Conservation (phyloP, 768 basidiomycete genomes). For the Xanthoconium purpureum region DNA sequence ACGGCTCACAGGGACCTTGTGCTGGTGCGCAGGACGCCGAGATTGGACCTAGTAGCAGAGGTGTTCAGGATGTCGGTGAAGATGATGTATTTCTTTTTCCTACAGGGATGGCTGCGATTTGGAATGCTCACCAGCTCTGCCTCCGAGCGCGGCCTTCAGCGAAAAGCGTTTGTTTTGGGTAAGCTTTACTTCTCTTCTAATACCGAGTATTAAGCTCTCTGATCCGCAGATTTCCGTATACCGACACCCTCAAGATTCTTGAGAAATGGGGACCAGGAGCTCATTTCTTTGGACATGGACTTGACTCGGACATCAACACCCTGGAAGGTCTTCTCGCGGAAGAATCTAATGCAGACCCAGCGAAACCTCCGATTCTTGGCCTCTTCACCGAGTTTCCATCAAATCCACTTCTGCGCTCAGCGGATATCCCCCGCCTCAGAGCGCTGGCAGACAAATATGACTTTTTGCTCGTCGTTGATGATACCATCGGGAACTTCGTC, state of each 20-base stretch:
- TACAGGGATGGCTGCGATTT: constrained; percentile 93
- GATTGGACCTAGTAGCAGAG: constrained; percentile 64
- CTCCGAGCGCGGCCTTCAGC: constrained; percentile 48
- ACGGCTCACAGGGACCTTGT: constrained; percentile 33
- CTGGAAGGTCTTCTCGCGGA: constrained; percentile 61
- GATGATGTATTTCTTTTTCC: constrained; percentile 87
- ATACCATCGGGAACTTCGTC: constrained; percentile 91
- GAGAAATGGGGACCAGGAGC: constrained; percentile 97
- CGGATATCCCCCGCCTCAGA: constrained; percentile 72
- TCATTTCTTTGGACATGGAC: constrained; percentile 81
- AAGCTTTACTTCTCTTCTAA: constrained; percentile 23
- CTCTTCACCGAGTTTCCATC: constrained; percentile 95
- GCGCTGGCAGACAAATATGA: constrained; percentile 82
- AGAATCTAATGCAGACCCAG: constrained; percentile 36
- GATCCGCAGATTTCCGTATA: constrained; percentile 79
- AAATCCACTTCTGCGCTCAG: constrained; percentile 87
- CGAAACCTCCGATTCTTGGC: constrained; percentile 63
- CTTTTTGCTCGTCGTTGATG: constrained; percentile 88
- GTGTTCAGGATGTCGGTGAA: constrained; percentile 68
- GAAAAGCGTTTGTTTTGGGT: constrained; percentile 96
- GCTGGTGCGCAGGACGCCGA: constrained; percentile 46
- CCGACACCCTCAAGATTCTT: constrained; percentile 89
- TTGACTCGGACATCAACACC: constrained; percentile 69
- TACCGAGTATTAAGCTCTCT: not conserved
- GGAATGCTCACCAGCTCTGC: constrained; percentile 79